These are phyloP conservation scores for Panicum hallii DNA, from an alignment of 202 grass and related monocot species.

Conservation along the genomic window DNA sequence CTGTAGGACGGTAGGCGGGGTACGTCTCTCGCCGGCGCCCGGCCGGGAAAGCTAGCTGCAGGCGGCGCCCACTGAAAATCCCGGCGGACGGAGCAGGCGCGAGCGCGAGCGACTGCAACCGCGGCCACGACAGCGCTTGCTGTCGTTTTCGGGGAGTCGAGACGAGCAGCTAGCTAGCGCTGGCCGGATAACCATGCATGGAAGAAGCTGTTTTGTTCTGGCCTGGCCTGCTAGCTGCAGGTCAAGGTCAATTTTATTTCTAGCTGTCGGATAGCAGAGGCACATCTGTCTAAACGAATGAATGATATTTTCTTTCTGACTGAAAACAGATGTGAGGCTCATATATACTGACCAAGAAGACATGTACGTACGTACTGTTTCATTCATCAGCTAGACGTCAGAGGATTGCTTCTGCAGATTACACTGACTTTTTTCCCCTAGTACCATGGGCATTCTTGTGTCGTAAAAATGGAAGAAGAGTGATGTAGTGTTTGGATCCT, in stretches of 20 bases:
- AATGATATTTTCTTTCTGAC: neutral
- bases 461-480: no score
- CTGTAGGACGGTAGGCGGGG: neutral
- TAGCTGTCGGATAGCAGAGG: neutral
- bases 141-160: slow-evolving; percentile 41
- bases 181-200: slow-evolving; percentile 27
- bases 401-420: no score
- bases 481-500: no score
- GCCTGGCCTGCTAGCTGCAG: neutral
- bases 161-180: neutral
- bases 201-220: no score
- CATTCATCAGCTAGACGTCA: neutral
- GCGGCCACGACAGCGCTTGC: slow-evolving; percentile 33
- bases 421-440: neutral
- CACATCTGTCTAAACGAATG: neutral
- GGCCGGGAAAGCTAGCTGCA: neutral
- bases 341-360: no score
- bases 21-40: neutral
- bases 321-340: no score
- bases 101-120: slow-evolving; percentile 35
- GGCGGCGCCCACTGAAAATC: slow-evolving; percentile 26
- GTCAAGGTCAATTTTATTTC: neutral
- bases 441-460: neutral
- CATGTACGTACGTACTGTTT: neutral
- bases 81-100: neutral